Base-by-base conservation (phyloP, 202 grass and related monocot species). In the Zoysia matrella region DNA sequence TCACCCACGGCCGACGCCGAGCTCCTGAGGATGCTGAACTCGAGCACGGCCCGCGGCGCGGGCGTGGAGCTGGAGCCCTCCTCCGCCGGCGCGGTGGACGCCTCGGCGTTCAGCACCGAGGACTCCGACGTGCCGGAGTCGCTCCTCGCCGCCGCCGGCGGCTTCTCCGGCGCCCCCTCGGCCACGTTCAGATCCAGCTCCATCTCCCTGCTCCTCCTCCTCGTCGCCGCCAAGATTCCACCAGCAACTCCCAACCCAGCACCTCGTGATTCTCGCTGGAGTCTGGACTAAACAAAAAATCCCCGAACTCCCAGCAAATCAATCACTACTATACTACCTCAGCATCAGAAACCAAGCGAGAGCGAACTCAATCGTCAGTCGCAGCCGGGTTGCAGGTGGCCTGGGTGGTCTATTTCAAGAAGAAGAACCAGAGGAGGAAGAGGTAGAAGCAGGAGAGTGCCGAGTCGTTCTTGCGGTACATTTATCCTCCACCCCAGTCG, bases 391-490 rank as follows among this genome's bases (percentile, higher is more conserved):
- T 61, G 15, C 4, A 22, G 55, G 43, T 30, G 43, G 14, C 43
- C 60, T 36, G 30, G 30, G 30, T 15, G 22, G 30, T 82, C 83
- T 90, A 76, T 77, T 94, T 92, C 76, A 91, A 52, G 88, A 93
- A 88, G 86, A 93, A 98, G 82, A 98, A 91, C 95, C 95, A 36
- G 30, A 36, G 30, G 30, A 36, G 30, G 30, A 36, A 36, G 30
- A 36, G 30, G 30, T 36, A 36, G 90, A 93, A 91, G 87, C 95
- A 90, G 75, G 90, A 93, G 61, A 93, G 81, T 83, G 86, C 86
- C 50, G 90, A 93, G 5, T 93, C 82, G 90, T 98, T 95, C 79
- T 94, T 86, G 36, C 90, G 88, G 81, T 89, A 94, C 95, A 94
- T 94, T 80, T 86, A 84, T 60, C 13, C 73, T 36, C 75, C 54